Conservation (phyloP, 1,284 basidiomycete species). For the Sanguinoderma infundibulare region DNA sequence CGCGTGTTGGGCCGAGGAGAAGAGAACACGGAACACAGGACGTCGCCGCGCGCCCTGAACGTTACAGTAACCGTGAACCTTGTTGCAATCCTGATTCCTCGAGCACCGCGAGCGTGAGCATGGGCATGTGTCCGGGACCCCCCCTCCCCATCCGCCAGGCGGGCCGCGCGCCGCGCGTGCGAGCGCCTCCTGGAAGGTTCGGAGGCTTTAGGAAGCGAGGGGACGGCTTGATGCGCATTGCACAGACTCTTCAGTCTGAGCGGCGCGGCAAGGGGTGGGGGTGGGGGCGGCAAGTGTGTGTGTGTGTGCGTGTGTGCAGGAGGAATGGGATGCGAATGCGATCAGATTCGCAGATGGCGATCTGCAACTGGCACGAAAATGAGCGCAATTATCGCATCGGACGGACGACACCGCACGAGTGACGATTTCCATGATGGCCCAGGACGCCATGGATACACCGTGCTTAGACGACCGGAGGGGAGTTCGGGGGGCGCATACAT, state of each 20-base stretch:
- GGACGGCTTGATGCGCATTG: not conserved
- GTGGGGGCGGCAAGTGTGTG: not conserved
- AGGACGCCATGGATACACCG: not conserved
- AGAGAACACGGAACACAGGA: not conserved
- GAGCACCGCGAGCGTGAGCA: no score
- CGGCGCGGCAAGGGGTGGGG: not conserved
- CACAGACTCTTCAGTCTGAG: no score
- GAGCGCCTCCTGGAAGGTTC: not conserved
- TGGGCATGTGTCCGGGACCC: no score
- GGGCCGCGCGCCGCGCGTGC: constrained; percentile 1
- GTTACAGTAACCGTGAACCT: not conserved
- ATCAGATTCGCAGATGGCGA: not conserved
- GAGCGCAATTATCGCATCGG: no score
- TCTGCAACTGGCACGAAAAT: not conserved
- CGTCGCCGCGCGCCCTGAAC: not conserved
- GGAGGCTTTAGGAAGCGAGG: not conserved
- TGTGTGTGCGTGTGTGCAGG: not conserved
- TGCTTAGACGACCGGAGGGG: not conserved
- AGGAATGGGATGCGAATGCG: not conserved
- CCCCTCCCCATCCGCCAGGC: not conserved
- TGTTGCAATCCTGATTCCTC: no score
- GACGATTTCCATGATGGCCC: not conserved
- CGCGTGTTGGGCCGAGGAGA: not conserved
- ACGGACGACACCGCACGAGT: not conserved
- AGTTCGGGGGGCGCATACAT: constrained; percentile 4